Base-by-base conservation (phyloP, 495 filamentous ascomycete genomes). In the Ramalina intermedia region DNA sequence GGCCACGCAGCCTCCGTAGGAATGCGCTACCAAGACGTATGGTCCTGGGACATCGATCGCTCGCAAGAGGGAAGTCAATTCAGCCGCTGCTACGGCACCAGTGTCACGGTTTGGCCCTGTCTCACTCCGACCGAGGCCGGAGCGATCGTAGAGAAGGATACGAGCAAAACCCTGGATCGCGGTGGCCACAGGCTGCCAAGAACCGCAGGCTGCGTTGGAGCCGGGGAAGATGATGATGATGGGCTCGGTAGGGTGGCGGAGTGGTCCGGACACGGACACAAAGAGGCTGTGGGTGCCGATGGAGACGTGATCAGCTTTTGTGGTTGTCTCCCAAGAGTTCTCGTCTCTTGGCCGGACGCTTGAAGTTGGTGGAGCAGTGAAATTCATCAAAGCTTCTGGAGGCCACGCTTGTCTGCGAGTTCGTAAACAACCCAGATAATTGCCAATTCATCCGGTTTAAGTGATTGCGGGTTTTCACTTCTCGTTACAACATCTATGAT, bases 1-100 rank as follows among this genome's bases (percentile, higher is more conserved):
- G 17, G 69, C 70, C 39, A 77, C 60, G 36, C 71, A 66, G 4
- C 65, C 73, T 12, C 73, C 73, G 41, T 73, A 77, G 21, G 69
- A 74, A 53, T 77, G 73, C 11, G 61, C 71, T 7, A 70, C 62
- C 2, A 77, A 60, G 6, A 74, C 27, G 37, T 69, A 62, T 3
- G 70, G 73, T 1, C 56, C 61, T 2, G 6, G 39, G 3, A 57
- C 49, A 13, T 46, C 24, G 18, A 44, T 54, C 17, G 29, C 45
- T 27, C 45, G 3, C 4, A 69, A 60, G 20, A 71, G 57, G 12
- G 33, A 41, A 43, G 60, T 59, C 8, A 73, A 52, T 26, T 69
- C 64, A 33, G 56, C 40, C 8, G 65, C 68, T 8, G 61, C 58
- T 0, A 17, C 52, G 12, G 58, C 49, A 49, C 64, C 50, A 12